These are phyloP conservation scores for Starmerella floricola DNA, from an alignment of 805 yeast species.

Conservation along the genomic window DNA sequence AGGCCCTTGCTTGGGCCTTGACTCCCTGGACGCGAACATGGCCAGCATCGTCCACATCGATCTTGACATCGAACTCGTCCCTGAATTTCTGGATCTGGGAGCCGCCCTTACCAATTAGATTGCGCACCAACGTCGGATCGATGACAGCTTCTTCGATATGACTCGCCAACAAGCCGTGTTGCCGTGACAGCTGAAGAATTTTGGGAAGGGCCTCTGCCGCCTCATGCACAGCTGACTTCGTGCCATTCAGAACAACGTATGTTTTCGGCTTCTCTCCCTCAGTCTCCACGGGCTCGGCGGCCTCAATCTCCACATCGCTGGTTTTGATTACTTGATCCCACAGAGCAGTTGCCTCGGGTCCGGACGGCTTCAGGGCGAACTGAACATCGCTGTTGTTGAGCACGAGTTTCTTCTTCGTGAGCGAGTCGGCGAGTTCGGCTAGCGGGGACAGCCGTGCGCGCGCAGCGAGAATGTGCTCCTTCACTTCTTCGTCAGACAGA, in stretches of 20 bases:
- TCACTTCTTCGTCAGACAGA: conserved; percentile 51
- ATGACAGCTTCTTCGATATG: conserved; percentile 41
- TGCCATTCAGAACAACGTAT: conserved; percentile 57
- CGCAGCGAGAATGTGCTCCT: conserved; percentile 42
- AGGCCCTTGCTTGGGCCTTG: conserved; percentile 63
- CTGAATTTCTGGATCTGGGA: conserved; percentile 53
- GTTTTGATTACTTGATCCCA: conserved; percentile 2
- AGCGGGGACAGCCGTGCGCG: conserved; percentile 44
- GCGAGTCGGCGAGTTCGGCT: conserved; percentile 45
- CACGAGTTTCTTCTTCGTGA: conserved; percentile 40
- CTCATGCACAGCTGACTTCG: conserved; percentile 45
- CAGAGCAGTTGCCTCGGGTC: conserved; percentile 17
- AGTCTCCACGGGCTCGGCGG: neutral
- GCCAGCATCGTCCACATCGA: conserved; percentile 57
- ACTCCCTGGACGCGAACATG: conserved; percentile 60
- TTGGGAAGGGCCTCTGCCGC: conserved; percentile 42
- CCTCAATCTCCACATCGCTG: conserved; percentile 18
- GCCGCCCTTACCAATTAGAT: conserved; percentile 87
- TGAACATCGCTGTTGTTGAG: conserved; percentile 48
- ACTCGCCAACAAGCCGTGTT: conserved; percentile 37
- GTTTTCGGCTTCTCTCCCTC: conserved; percentile 21
- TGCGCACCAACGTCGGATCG: conserved; percentile 56
- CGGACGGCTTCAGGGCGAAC: conserved; percentile 43
- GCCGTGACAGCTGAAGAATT: conserved; percentile 44
- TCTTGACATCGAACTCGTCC: conserved; percentile 60